phyloP scores from a whole-genome alignment of 148 eudicot genomes.

The Agrostemma githago region DNA sequence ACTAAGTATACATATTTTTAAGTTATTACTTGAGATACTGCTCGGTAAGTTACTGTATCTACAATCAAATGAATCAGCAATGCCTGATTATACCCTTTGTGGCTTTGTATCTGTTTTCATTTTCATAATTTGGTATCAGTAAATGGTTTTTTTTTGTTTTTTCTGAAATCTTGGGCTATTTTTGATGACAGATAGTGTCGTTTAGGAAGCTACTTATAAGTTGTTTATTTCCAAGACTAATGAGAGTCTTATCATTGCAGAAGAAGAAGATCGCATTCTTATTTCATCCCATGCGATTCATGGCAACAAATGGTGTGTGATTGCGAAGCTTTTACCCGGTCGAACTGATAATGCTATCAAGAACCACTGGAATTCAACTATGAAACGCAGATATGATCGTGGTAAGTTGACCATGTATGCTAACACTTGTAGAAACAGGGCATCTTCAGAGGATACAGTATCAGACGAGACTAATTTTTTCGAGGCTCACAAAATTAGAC shows the following conservation, averaged over 20 bases:
- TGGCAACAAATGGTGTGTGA: constrained; percentile 82
- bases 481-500: constrained; percentile 32
- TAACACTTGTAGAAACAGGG: constrained; percentile 36
- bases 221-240: neutral
- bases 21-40: neutral
- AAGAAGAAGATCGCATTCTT: constrained; percentile 65
- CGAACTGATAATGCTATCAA: constrained; percentile 91
- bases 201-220: neutral
- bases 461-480: constrained; percentile 47
- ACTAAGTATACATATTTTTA: too few species aligned
- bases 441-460: constrained; percentile 61
- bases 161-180: too few species aligned
- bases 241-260: constrained; percentile 33
- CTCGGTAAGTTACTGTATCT: neutral
- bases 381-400: constrained; percentile 45
- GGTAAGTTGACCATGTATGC: constrained; percentile 25
- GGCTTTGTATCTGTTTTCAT: neutral
- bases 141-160: neutral
- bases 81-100: neutral
- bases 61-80: neutral
- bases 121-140: neutral
- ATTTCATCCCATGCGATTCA: constrained; percentile 65
- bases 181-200: neutral
- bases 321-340: constrained; percentile 77
- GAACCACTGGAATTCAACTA: constrained; percentile 87